Base-by-base conservation (phyloP, 2,329 filamentous ascomycete species). In the Aspergillus pseudoglaucus region DNA sequence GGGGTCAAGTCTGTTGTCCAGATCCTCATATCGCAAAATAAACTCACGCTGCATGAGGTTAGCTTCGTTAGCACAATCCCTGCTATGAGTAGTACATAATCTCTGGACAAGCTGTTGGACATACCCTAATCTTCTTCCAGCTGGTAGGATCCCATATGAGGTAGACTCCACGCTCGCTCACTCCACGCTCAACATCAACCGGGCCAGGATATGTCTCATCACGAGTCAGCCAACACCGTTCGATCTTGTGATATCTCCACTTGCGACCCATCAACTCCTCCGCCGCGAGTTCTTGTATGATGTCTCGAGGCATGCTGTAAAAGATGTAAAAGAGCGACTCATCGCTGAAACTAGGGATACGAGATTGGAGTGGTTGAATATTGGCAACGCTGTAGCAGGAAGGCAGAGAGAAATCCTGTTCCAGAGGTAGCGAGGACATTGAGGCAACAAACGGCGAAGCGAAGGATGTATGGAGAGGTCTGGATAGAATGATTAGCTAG, bases 301-400 rank as follows among this genome's bases (percentile, higher is more conserved):
- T 76, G 58, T 85, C 82, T 49, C 80, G 73, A 12, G 82, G 81
- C 69, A 81, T 79, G 53, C 80, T 82, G 67, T 85, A 86, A 72
- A 86, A 86, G 50, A 85, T 83, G 60, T 81, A 82, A 61, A 86
- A 83, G 4, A 86, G 71, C 0, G 83, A 85, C 61, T 86, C 83
- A 53, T 81, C 75, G 38, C 74, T 77, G 63, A 83, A 83, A 47
- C 76, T 77, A 3, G 73, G 67, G 54, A 83, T 78, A 49, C 81
- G 79, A 42, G 73, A 71, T 47, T 79, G 74, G 17, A 85, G 68
- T 6, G 79, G 75, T 44, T 83, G 82, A 9, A 85, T 81, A 57
- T 85, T 86, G 47, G 76, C 78, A 8, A 86, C 83, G 9, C 75
- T 81, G 61, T 86, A 86, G 50, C 82, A 84, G 35, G 74, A 69